Percentiles rank a stretch among this genome's conserved stretches.
Evolutionary conservation across 1,139 yeast species (phyloP).

Genomic region (Lodderomyces metapsilosis): DNA sequence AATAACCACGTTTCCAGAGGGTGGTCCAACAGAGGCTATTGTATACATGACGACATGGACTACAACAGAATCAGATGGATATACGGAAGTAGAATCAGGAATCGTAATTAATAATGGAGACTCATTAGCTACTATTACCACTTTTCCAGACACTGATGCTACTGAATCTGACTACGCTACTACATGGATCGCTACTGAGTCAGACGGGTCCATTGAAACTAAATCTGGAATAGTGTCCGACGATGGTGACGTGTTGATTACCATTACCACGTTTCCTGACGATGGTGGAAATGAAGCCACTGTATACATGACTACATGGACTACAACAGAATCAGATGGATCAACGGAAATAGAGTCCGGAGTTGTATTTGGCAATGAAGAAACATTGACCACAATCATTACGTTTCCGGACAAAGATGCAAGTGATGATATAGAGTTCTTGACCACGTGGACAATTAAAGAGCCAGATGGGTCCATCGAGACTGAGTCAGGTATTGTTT

Average conservation of each 20-base stretch:
- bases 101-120: conserved; percentile 14
- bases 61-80: conserved; percentile 7
- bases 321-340: conserved; percentile 6
- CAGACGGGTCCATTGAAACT: conserved; percentile 9
- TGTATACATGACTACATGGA: too few relatives aligned
- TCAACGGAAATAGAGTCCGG: conserved; percentile 9
- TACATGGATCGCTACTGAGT: conserved; percentile 3
- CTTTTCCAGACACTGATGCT: conserved; percentile 1
- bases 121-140: conserved; percentile 6
- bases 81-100: conserved; percentile 14
- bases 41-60: conserved; percentile 8
- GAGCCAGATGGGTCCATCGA: too few relatives aligned
- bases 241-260: neutral
- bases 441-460: too few relatives aligned
- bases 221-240: conserved; percentile 1
- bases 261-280: conserved; percentile 2
- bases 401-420: conserved; percentile 2
- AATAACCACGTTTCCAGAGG: too few relatives aligned
- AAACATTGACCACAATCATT: conserved; percentile 8
- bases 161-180: conserved; percentile 6
- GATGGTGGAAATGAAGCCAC: conserved; percentile 7
- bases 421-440: conserved; percentile 3
- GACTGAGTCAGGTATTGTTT: too few relatives aligned
- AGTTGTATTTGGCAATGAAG: conserved; percentile 2
- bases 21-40: neutral